phyloP scores from a whole-genome alignment of 371 early-diverging fungal genomes.

The Mucor circinelloides region DNA sequence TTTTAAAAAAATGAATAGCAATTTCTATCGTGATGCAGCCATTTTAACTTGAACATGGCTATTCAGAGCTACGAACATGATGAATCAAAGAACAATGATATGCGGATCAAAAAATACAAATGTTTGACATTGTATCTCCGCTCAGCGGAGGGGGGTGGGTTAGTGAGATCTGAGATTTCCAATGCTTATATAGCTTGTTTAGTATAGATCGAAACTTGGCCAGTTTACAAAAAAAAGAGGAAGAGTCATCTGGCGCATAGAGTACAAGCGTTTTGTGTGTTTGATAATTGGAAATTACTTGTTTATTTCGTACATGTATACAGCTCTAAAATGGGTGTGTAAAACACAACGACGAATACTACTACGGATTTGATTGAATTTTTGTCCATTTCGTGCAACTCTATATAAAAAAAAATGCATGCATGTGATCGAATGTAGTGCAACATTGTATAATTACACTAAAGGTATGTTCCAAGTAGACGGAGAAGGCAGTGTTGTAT shows the following conservation, averaged over 20 bases:
- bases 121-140: neutral
- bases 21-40: neutral
- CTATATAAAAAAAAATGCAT: neutral
- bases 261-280: too few species aligned
- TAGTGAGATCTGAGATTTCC: too few species aligned
- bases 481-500: constrained; percentile 9
- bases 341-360: neutral
- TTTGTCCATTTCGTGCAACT: neutral
- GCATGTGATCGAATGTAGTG: constrained; percentile 4
- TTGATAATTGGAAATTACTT: too few species aligned
- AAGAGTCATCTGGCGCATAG: too few species aligned
- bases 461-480: constrained; percentile 20
- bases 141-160: neutral
- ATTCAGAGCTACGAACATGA: too few species aligned
- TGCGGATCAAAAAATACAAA: neutral
- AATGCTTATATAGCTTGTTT: too few species aligned
- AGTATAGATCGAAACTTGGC: too few species aligned
- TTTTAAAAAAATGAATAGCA: too few species aligned
- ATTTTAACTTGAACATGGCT: neutral
- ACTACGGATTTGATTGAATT: neutral
- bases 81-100: neutral
- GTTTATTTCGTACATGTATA: too few species aligned
- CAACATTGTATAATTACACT: neutral
- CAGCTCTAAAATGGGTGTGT: too few species aligned
- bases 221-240: too few species aligned